Evolutionary conservation across 192 early-diverging fungal species (phyloP), one percentile per base, ranked within the genome.

Genomic region (Coemansia guatemalensis): DNA sequence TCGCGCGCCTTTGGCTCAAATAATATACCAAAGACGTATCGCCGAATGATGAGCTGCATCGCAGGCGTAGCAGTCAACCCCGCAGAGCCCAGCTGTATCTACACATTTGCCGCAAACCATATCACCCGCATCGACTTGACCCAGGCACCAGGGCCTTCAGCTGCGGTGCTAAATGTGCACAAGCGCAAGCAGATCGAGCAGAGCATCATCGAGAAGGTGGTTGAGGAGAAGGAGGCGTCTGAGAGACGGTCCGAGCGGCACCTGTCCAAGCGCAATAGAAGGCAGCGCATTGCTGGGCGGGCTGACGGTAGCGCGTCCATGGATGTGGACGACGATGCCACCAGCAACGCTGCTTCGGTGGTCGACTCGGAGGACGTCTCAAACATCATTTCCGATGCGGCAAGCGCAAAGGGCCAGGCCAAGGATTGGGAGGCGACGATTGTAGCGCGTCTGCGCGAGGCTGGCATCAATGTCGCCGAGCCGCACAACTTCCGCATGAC

Each of bases 51-150:
- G 60, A 91, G 94, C 72, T 84, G 85, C 56, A 86, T 93, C 14
- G 79, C 85, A 8, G 94, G 93, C 11, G 75, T 93, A 3, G 78
- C 80, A n/a, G 88, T 87, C 48, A 89, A 89, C 67, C 85, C 88
- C 21, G 81, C 80, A 0, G 82, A 82, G 56, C 86, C 84, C 33
- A 73, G 81, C 50, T 86, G 83, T 29, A 67, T 95, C 24, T 81
- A 89, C 20, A 53, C 91, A 6, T 95, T 86, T 74, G 92, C 87
- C 2, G 77, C 78, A 25, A 84, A 64, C 41, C 93, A 88, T 72
- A 75, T 96, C 23, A 87, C 86, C 41, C 85, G 84, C 9, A 75
- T 95, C 14, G 93, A 96, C 77, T 53, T 95, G 69, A 74, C 83
- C 21, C 58, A 68, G 63, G 77, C 85, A 20, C 76, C 83, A 8